Conservation (phyloP, 73 alveolate species). For the Blepharisma stoltei region DNA sequence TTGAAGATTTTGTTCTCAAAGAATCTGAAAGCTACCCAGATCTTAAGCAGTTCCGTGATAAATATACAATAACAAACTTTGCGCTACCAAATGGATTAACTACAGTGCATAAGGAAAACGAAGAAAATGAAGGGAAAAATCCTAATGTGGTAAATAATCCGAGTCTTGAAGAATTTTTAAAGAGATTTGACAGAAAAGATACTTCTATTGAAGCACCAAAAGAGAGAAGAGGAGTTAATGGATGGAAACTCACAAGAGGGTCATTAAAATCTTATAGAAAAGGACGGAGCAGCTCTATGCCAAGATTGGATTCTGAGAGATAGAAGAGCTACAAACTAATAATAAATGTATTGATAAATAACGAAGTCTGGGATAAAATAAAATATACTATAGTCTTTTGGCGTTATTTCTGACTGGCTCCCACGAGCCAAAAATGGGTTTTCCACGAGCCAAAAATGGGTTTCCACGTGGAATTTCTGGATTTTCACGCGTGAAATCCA, state of each 20-base stretch:
- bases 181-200: not conserved
- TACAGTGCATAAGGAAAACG: not conserved
- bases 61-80: not conserved
- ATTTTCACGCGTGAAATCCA: too few relatives aligned
- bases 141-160: not conserved
- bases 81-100: not conserved
- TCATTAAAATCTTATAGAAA: too few relatives aligned
- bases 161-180: not conserved
- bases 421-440: too few relatives aligned
- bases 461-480: too few relatives aligned
- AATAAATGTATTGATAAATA: too few relatives aligned
- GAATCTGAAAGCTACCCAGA: not conserved
- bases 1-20: not conserved
- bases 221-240: constrained; percentile 23
- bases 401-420: too few relatives aligned
- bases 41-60: not conserved
- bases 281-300: too few relatives aligned
- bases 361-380: too few relatives aligned
- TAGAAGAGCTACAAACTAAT: too few relatives aligned
- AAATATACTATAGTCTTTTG: too few relatives aligned
- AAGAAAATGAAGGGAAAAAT: not conserved
- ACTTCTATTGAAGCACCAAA: not conserved
- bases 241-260: constrained; percentile 3
- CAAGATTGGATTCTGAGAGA: too few relatives aligned
- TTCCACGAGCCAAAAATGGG: too few relatives aligned